Evolutionary conservation across 2,329 filamentous ascomycete species (phyloP).

Genomic region (Cladosporium cucumerinum): DNA sequence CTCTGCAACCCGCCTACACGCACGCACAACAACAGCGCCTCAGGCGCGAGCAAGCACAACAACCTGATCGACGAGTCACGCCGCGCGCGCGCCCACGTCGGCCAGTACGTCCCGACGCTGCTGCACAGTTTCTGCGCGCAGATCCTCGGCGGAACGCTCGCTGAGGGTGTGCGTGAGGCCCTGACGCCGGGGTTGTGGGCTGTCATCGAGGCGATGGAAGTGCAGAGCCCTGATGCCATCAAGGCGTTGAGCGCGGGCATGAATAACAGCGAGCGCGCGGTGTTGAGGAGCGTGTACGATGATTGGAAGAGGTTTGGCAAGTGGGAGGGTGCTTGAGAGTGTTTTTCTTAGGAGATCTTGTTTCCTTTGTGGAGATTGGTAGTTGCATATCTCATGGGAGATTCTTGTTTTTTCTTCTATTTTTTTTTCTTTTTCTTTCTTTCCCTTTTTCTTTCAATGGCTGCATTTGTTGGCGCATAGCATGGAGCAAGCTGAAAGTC

Average conservation of each 20-base stretch:
- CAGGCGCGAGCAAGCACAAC: slow-evolving; percentile 24
- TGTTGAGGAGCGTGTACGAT: slow-evolving; percentile 53
- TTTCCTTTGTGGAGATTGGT: background rate
- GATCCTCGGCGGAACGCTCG: slow-evolving; percentile 49
- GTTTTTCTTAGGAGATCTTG: background rate
- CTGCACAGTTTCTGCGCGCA: slow-evolving; percentile 56
- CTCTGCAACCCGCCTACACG: slow-evolving; percentile 56
- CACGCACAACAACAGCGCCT: slow-evolving; percentile 44
- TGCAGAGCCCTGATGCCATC: slow-evolving; percentile 45
- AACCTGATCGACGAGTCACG: slow-evolving; percentile 57
- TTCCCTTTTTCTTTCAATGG: background rate
- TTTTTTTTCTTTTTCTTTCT: no score
- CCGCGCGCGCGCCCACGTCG: slow-evolving; percentile 55
- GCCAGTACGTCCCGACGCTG: slow-evolving; percentile 56
- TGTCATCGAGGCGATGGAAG: slow-evolving; percentile 51
- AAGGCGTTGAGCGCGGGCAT: slow-evolving; percentile 51
- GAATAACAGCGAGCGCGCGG: slow-evolving; percentile 50
- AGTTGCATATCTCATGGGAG: background rate
- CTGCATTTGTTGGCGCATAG: background rate
- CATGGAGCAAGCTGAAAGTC: background rate
- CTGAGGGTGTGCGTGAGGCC: slow-evolving; percentile 51
- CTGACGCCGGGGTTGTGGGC: slow-evolving; percentile 52
- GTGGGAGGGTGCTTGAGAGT: slow-evolving; percentile 27
- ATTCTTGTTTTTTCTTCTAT: no score
- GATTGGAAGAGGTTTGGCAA: slow-evolving; percentile 43